These are phyloP conservation scores for Smallanthus sonchifolius DNA, from an alignment of 129 eudicot species.

Conservation along the genomic window DNA sequence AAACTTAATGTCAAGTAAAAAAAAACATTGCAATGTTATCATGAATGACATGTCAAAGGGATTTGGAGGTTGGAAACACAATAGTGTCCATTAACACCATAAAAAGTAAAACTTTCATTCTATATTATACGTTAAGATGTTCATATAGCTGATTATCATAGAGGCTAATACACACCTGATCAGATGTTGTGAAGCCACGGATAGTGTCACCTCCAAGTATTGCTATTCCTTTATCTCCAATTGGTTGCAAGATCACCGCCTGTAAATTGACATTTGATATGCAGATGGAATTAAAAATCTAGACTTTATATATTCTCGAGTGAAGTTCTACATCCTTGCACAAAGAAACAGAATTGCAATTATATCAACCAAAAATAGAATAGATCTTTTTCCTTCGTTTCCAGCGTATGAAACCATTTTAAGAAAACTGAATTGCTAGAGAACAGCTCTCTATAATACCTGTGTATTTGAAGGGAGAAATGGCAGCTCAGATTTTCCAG, in stretches of 20 bases:
- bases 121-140: neutral
- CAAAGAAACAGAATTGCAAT: neutral
- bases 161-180: constrained; percentile 55
- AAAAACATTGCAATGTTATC: neutral
- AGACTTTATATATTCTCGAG: neutral
- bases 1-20: neutral
- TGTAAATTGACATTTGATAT: constrained; percentile 20
- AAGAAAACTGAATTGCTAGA: neutral
- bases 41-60: neutral
- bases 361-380: neutral
- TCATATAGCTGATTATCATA: constrained; percentile 10
- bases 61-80: neutral
- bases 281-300: constrained; percentile 1
- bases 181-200: constrained; percentile 95
- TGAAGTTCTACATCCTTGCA: constrained; percentile 9
- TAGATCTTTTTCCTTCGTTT: neutral
- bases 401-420: too few relatives aligned
- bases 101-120: neutral
- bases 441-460: constrained; percentile 34
- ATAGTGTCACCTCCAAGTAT: constrained; percentile 90
- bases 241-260: constrained; percentile 96
- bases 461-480: constrained; percentile 92
- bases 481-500: constrained; percentile 89
- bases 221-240: constrained; percentile 87
- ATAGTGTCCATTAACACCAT: neutral